Evolutionary conservation across 2,329 filamentous ascomycete genomes (phyloP).

Genomic region (Sordariomycetes sp.): DNA sequence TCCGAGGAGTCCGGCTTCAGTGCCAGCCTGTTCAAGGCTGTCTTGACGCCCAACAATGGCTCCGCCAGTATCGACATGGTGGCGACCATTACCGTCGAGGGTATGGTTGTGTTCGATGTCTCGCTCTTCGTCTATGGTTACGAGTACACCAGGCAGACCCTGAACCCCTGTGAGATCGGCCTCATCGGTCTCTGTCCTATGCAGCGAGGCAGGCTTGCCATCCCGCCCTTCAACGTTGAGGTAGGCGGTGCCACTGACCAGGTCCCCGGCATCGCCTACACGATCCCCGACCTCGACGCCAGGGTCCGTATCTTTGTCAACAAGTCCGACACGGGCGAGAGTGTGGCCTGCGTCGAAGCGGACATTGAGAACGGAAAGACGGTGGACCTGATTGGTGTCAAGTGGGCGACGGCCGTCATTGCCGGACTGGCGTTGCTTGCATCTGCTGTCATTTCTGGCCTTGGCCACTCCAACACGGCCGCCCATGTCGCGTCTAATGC

Average conservation of each 20-base stretch:
- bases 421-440: conserved; percentile 73
- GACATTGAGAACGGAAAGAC: conserved; percentile 85
- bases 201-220: conserved; percentile 70
- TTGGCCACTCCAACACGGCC: conserved; percentile 88
- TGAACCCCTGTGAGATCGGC: conserved; percentile 66
- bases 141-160: conserved; percentile 50
- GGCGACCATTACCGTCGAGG: conserved; percentile 72
- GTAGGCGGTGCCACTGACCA: conserved; percentile 48
- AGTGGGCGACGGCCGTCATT: conserved; percentile 82
- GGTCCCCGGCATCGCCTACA: conserved; percentile 79
- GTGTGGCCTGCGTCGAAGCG: conserved; percentile 79
- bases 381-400: conserved; percentile 78
- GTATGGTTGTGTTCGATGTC: conserved; percentile 70
- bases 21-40: conserved; percentile 79
- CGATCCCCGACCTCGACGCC: conserved; percentile 83
- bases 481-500: conserved; percentile 91
- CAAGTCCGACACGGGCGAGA: conserved; percentile 45
- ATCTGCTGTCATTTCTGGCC: conserved; percentile 78
- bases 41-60: conserved; percentile 65
- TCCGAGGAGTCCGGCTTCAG: conserved; percentile 77
- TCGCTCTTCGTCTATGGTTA: conserved; percentile 76
- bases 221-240: conserved; percentile 56
- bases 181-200: conserved; percentile 80
- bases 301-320: conserved; percentile 76
- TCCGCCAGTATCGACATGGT: conserved; percentile 65